These are phyloP conservation scores for Colletotrichum ledebouriae DNA, from an alignment of 2,329 filamentous ascomycete species.

Conservation along the genomic window DNA sequence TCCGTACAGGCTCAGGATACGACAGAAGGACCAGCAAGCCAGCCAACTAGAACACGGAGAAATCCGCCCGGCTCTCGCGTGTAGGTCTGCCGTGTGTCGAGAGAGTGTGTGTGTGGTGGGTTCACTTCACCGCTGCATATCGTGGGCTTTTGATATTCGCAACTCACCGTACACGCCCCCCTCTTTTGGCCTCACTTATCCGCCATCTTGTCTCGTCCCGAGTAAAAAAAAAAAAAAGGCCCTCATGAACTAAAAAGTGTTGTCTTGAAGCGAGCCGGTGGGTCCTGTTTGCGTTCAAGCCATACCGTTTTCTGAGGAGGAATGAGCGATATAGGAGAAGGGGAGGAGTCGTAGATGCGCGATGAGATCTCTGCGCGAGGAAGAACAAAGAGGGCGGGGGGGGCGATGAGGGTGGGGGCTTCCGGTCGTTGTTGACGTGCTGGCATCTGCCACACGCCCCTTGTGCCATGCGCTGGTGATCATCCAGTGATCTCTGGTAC, in stretches of 20 bases:
- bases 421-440: slow-evolving; percentile 35
- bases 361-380: slow-evolving; percentile 17
- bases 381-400: neutral
- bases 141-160: slow-evolving; percentile 26
- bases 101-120: slow-evolving; percentile 19
- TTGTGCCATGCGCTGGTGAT: slow-evolving; percentile 37
- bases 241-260: too few species aligned
- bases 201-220: slow-evolving; percentile 27
- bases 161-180: slow-evolving; percentile 17
- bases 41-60: slow-evolving; percentile 11
- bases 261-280: slow-evolving; percentile 32
- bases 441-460: slow-evolving; percentile 23
- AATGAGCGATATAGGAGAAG: slow-evolving; percentile 17
- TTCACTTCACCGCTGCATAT: slow-evolving; percentile 34
- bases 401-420: too few species aligned
- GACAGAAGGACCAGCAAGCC: slow-evolving; percentile 11
- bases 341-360: slow-evolving; percentile 5
- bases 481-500: slow-evolving; percentile 42
- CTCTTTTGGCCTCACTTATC: slow-evolving; percentile 15
- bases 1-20: slow-evolving; percentile 6
- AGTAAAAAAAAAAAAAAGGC: neutral
- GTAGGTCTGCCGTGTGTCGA: slow-evolving; percentile 1
- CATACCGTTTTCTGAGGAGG: neutral
- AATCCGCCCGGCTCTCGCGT: slow-evolving; percentile 23
- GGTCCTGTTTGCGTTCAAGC: neutral